phyloP scores from a whole-genome alignment of 495 filamentous ascomycete genomes.

The Ascodesmis nigricans region DNA sequence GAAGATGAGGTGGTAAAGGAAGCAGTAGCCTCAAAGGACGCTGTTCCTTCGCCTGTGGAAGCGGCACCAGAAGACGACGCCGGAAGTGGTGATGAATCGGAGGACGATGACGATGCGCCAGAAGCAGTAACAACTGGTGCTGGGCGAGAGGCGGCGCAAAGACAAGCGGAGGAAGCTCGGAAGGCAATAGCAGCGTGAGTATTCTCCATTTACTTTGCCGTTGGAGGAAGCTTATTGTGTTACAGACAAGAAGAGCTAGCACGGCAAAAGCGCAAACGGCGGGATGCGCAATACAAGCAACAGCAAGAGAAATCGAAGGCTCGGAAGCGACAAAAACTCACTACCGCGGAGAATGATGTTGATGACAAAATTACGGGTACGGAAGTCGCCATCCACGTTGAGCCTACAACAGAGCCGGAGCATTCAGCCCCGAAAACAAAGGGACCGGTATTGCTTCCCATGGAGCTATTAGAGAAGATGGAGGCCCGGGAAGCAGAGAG shows the following conservation, averaged over 20 bases:
- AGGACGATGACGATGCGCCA: slow-evolving; percentile 18
- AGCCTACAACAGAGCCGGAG: neutral
- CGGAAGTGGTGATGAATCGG: slow-evolving; percentile 2
- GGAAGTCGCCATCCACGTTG: neutral
- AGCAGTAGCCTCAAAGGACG: neutral
- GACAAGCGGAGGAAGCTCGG: slow-evolving; percentile 12
- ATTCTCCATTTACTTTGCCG: neutral
- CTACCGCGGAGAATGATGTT: slow-evolving; percentile 2
- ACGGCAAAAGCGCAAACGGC: slow-evolving; percentile 15
- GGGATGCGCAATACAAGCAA: slow-evolving; percentile 14
- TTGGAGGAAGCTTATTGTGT: slow-evolving; percentile 2
- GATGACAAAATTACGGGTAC: neutral
- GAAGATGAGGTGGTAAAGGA: slow-evolving; percentile 3
- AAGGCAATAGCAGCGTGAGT: slow-evolving; percentile 16
- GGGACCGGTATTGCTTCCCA: neutral
- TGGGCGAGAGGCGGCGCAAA: slow-evolving; percentile 10
- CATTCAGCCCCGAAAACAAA: neutral
- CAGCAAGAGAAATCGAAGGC: slow-evolving; percentile 12
- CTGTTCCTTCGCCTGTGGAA: neutral
- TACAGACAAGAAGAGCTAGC: slow-evolving; percentile 12
- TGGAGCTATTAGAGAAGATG: neutral
- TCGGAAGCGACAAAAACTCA: slow-evolving; percentile 10
- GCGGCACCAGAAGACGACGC: neutral
- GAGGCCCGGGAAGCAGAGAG: neutral
- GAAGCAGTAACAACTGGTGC: slow-evolving; percentile 13